These are phyloP conservation scores for Aspergillus baeticus DNA, from an alignment of 495 filamentous ascomycete genomes.

Conservation along the genomic window DNA sequence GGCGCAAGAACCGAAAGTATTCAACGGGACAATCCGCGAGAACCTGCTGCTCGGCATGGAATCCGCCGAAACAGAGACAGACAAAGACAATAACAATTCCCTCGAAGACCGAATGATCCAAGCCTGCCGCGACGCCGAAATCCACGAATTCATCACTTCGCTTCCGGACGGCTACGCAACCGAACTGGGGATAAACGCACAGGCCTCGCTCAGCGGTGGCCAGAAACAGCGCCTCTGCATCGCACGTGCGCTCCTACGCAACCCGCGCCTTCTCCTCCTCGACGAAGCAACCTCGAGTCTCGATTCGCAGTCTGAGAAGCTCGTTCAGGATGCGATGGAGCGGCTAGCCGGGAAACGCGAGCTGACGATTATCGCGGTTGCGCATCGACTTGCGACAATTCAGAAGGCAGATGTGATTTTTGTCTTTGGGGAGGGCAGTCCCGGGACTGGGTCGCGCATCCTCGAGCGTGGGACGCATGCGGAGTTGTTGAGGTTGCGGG, in stretches of 20 bases:
- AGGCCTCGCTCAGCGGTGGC: constrained; percentile 63
- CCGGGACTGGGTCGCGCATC: constrained; percentile 21
- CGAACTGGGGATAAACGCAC: constrained; percentile 30
- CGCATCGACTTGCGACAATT: constrained; percentile 70
- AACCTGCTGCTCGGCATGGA: constrained; percentile 60
- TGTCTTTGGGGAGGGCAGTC: constrained; percentile 52
- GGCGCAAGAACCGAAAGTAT: constrained; percentile 62
- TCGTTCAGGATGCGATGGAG: constrained; percentile 66
- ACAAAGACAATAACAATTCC: constrained; percentile 22
- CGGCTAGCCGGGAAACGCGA: constrained; percentile 45
- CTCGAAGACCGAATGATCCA: constrained; percentile 50
- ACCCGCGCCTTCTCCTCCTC: constrained; percentile 62
- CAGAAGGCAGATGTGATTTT: constrained; percentile 71
- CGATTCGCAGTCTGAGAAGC: constrained; percentile 65
- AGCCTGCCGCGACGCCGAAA: constrained; percentile 54
- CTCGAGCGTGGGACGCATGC: constrained; percentile 26
- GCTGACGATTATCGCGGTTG: constrained; percentile 67
- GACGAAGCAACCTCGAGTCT: constrained; percentile 72
- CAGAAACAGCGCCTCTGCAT: constrained; percentile 71
- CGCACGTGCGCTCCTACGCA: constrained; percentile 65
- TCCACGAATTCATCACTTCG: constrained; percentile 57
- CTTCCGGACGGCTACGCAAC: constrained; percentile 45
- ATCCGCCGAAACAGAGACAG: constrained; percentile 25
- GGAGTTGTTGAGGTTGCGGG: constrained; percentile 26
- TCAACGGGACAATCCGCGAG: constrained; percentile 59